Percentiles rank a stretch among this genome's conserved stretches.
These are phyloP conservation scores for Hyaloscypha bicolor DNA, from an alignment of 495 filamentous ascomycete species.

Conservation along the genomic window DNA sequence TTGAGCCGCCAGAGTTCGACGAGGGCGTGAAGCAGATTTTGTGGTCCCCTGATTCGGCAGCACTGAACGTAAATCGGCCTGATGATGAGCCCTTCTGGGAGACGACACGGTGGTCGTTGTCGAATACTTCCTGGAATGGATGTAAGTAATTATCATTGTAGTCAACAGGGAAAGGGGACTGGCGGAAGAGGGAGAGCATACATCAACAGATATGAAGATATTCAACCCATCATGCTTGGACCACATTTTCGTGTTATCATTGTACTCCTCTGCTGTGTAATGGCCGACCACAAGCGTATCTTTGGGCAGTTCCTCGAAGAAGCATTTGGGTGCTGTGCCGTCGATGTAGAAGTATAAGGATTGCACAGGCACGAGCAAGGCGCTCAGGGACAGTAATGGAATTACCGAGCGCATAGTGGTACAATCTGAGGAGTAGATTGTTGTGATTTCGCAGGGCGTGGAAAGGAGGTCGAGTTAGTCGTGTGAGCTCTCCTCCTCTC, in stretches of 20 bases:
- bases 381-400: constrained; percentile 50
- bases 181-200: constrained; percentile 33
- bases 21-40: constrained; percentile 89
- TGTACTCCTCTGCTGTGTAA: constrained; percentile 81
- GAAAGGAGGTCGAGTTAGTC: constrained; percentile 19
- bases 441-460: constrained; percentile 2
- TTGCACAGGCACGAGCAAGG: constrained; percentile 60
- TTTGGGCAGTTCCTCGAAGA: constrained; percentile 98
- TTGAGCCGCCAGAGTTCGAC: constrained; percentile 57
- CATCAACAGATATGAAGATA: constrained; percentile 89
- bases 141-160: constrained; percentile 14
- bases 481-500: constrained; percentile 12
- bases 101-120: constrained; percentile 96
- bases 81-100: constrained; percentile 73
- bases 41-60: constrained; percentile 92
- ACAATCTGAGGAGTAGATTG: neutral
- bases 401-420: constrained; percentile 52
- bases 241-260: constrained; percentile 65
- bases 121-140: constrained; percentile 74
- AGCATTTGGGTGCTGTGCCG: constrained; percentile 78
- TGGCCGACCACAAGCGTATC: constrained; percentile 95
- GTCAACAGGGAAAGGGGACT: neutral
- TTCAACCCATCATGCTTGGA: constrained; percentile 68
- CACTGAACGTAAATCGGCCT: constrained; percentile 95
- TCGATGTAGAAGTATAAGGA: constrained; percentile 98